These are phyloP conservation scores for Thozetella sp. DNA, from an alignment of 495 filamentous ascomycete species.

Conservation along the genomic window DNA sequence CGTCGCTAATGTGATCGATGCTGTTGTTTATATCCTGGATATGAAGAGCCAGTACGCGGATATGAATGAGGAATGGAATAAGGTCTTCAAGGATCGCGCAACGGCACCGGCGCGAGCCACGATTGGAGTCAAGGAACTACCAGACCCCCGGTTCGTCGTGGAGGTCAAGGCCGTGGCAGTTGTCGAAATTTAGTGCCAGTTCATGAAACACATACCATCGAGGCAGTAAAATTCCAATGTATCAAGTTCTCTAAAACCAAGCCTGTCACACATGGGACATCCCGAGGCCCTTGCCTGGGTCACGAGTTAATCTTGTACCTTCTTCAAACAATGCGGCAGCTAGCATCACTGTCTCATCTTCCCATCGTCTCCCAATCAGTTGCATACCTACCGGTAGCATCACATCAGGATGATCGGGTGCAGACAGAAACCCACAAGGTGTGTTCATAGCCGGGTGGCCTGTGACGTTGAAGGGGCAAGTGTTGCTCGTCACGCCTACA, in stretches of 20 bases:
- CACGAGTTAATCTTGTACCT: too few relatives aligned
- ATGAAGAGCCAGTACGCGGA: constrained; percentile 37
- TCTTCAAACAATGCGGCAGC: constrained; percentile 50
- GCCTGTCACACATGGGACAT: too few relatives aligned
- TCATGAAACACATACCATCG: too few relatives aligned
- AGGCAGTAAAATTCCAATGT: too few relatives aligned
- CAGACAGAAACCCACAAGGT: constrained; percentile 41
- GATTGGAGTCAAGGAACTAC: constrained; percentile 33
- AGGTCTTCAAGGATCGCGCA: constrained; percentile 29
- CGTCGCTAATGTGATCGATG: constrained; percentile 32
- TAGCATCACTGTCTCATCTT: constrained; percentile 34
- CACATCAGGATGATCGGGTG: constrained; percentile 28
- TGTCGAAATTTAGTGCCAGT: constrained; percentile 13
- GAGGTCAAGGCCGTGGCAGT: constrained; percentile 35
- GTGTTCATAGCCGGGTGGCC: constrained; percentile 54
- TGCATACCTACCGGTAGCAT: constrained; percentile 54
- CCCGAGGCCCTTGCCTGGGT: too few relatives aligned
- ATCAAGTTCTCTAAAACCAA: too few relatives aligned
- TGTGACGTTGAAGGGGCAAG: constrained; percentile 55
- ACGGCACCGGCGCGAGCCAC: constrained; percentile 35
- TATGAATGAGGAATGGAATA: constrained; percentile 44
- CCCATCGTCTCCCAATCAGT: constrained; percentile 45
- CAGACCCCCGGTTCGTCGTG: constrained; percentile 32
- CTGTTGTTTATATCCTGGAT: constrained; percentile 33
- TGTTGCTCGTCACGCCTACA: constrained; percentile 47